Base-by-base conservation (phyloP, 202 grass and related monocot genomes). In the Saccharum hybrid region DNA sequence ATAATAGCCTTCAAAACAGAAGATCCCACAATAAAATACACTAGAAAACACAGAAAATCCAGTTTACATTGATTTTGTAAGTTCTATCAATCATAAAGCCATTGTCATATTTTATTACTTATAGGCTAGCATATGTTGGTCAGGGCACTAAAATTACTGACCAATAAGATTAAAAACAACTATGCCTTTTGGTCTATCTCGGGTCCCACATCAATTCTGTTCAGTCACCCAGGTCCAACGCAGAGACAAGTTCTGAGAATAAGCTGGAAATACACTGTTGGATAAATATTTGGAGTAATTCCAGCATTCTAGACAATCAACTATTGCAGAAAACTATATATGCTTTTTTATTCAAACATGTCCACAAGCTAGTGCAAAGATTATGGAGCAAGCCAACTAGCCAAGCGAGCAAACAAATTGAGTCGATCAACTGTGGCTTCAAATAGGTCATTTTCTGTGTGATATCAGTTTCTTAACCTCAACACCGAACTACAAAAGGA, bases 251-350 rank as follows among this genome's bases (percentile, higher is more conserved):
- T 21, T 13, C 7, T 40, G 31, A 54, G 2, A 68, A 40, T 68
- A 68, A 80, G 11, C 31, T 54, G 7, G 57, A 43, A 66, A 66
- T 64, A 14, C 19, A 74, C 12, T 10, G 72, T 4, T 14, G 9
- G 33, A 63, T 63, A 71, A 63, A 54, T 66, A 71, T 71, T 78
- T 37, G 22, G 6, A 69, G 46, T 31, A 36, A 77, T 63, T 65
- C 57, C 26, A 30, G 21, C 33, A 63, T 72, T 51, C 8, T 34
- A 61, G 10, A 61, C 22, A 73, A 46, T 70, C 31, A 56, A 65
- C 56, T 22, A 46, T 19, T 72, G 67, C 52, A 72, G 54, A 10
- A 18, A 42, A n/a, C 28, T 49, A 23, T 12, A 73, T 12, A 36
- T 61, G 2, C 45, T 38, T 38, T 64, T 12, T 14, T 18, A 19